Percentiles rank a stretch among this genome's conserved stretches.
These are phyloP conservation scores for Yamadazyma epiphylla DNA, from an alignment of 1,139 yeast species.

Conservation along the genomic window DNA sequence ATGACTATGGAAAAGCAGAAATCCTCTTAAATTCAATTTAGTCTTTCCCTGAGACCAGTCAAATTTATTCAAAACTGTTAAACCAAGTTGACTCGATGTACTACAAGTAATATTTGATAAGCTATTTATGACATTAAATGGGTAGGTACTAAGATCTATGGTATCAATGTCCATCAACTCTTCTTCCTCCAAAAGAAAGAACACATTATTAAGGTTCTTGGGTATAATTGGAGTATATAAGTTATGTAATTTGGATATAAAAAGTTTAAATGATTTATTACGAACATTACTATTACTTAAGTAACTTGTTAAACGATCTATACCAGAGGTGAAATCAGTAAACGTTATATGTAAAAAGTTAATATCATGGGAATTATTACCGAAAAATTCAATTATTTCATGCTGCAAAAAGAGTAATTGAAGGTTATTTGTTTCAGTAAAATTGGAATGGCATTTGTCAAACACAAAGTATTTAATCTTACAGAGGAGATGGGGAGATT, in stretches of 20 bases:
- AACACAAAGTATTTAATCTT: constrained; percentile 29
- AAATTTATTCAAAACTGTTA: constrained; percentile 23
- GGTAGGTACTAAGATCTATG: constrained; percentile 21
- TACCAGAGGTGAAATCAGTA: constrained; percentile 25
- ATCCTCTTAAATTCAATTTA: constrained; percentile 26
- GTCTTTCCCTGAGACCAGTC: constrained; percentile 17
- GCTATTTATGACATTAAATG: constrained; percentile 20
- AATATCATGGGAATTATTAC: constrained; percentile 19
- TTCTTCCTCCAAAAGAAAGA: constrained; percentile 29
- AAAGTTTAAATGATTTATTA: constrained; percentile 28
- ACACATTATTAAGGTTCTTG: constrained; percentile 26
- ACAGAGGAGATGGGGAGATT: constrained; percentile 18
- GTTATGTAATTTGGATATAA: constrained; percentile 22
- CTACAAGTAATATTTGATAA: constrained; percentile 30
- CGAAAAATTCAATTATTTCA: constrained; percentile 26
- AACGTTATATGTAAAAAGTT: constrained; percentile 35
- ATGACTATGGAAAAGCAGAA: constrained; percentile 35
- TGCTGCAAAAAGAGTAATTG: constrained; percentile 16
- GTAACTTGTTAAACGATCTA: constrained; percentile 22
- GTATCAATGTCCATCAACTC: constrained; percentile 16
- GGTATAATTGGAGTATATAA: constrained; percentile 27
- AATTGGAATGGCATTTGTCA: constrained; percentile 28
- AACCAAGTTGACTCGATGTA: constrained; percentile 30
- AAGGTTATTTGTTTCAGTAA: constrained; percentile 11
- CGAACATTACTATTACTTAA: constrained; percentile 24